Percentiles rank a stretch among this genome's conserved stretches.
Evolutionary conservation across 108 stramenopile genomes (phyloP).

Genomic region (Mayamaea pseudoterrestris): DNA sequence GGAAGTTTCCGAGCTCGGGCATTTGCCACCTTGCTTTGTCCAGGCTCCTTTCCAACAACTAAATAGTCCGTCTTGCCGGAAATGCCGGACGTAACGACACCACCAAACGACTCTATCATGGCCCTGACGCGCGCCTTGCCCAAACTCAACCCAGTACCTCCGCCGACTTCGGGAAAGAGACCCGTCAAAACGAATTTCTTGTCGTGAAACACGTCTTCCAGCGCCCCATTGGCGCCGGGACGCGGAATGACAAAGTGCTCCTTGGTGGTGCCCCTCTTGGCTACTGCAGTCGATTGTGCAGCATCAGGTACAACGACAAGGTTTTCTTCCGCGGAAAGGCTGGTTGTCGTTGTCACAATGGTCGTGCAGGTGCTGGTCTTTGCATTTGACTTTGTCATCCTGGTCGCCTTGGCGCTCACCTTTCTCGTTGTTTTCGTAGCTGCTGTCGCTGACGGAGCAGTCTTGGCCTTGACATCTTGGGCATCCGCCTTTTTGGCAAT

Average conservation of each 20-base stretch:
- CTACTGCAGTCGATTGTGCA: constrained; percentile 5
- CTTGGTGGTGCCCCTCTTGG: too few species aligned
- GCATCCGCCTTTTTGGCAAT: too few species aligned
- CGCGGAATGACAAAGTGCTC: constrained; percentile 25
- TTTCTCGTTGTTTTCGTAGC: too few species aligned
- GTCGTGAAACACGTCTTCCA: constrained; percentile 19
- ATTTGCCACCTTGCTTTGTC: constrained; percentile 32
- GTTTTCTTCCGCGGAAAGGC: not conserved
- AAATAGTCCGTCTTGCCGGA: constrained; percentile 39
- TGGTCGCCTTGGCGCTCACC: not conserved
- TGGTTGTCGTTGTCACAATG: not conserved
- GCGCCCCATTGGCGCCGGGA: constrained; percentile 35
- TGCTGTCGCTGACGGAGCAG: too few species aligned
- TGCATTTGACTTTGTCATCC: not conserved
- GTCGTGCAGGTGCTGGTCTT: not conserved
- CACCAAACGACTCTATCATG: constrained; percentile 37
- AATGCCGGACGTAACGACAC: constrained; percentile 24
- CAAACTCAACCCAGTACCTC: constrained; percentile 30
- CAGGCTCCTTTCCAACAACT: constrained; percentile 45
- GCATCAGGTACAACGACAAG: not conserved
- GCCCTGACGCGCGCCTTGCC: constrained; percentile 33
- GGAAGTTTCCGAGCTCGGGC: constrained; percentile 9
- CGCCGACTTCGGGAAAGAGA: constrained; percentile 50
- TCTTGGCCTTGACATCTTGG: too few species aligned
- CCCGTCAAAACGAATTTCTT: constrained; percentile 43